A percentile compares a stretch with the other conserved stretches of the same genome.
Conservation (phyloP, 2,329 filamentous ascomycete genomes). For the Corynespora cassiicola region DNA sequence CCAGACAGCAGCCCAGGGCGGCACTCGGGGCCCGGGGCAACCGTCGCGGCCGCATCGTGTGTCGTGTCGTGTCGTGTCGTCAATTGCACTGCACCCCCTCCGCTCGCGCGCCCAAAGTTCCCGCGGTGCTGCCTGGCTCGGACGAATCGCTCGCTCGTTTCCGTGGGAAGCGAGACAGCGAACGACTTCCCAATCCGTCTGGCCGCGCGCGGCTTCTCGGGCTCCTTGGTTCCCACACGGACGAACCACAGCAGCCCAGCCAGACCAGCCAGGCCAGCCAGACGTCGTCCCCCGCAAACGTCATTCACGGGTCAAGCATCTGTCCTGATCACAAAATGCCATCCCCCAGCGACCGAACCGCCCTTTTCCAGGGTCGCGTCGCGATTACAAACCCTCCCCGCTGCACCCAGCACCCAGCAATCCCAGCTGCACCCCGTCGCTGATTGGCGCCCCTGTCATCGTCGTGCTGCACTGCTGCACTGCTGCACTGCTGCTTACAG, state of each 20-base stretch:
- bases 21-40: too few relatives aligned
- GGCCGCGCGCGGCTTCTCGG: constrained; percentile 4
- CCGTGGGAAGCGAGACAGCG: too few relatives aligned
- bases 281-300: constrained; percentile 8
- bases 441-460: constrained; percentile 1
- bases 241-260: constrained; percentile 1
- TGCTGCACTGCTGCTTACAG: too few relatives aligned
- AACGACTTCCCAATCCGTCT: constrained; percentile 5
- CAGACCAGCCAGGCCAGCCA: background rate
- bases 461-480: background rate
- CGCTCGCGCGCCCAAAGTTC: too few relatives aligned
- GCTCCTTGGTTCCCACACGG: background rate
- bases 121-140: too few relatives aligned
- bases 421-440: background rate
- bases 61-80: too few relatives aligned
- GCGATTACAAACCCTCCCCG: constrained; percentile 4
- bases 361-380: background rate
- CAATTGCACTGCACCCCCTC: too few relatives aligned
- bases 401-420: too few relatives aligned
- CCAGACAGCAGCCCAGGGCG: too few relatives aligned
- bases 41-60: too few relatives aligned
- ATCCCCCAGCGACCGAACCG: background rate
- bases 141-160: too few relatives aligned
- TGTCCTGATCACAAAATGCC: constrained; percentile 8
- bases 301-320: too few relatives aligned